phyloP scores from a whole-genome alignment of 129 eudicot species.

The Flaveria bidentis region DNA sequence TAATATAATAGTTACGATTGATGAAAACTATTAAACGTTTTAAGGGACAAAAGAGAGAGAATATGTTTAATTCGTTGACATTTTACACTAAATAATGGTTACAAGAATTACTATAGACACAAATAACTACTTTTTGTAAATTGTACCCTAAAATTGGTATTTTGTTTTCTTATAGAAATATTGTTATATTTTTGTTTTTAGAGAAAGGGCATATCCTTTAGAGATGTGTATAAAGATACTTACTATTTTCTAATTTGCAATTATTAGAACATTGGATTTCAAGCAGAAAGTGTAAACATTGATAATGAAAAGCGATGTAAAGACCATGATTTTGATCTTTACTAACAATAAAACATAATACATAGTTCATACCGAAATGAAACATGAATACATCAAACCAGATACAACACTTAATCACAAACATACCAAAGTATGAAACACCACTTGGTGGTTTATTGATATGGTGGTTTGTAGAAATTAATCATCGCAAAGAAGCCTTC shows the following conservation, averaged over 20 bases:
- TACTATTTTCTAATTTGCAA: not conserved
- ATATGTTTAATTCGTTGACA: too few relatives aligned
- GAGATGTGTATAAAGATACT: too few relatives aligned
- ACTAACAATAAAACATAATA: constrained; percentile 8
- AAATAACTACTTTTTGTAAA: too few relatives aligned
- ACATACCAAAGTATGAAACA: not conserved
- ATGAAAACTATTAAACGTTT: too few relatives aligned
- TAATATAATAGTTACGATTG: too few relatives aligned
- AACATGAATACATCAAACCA: not conserved
- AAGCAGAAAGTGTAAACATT: not conserved
- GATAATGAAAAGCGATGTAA: not conserved
- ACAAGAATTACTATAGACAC: too few relatives aligned
- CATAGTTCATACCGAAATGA: not conserved
- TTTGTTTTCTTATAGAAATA: too few relatives aligned
- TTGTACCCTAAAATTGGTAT: too few relatives aligned
- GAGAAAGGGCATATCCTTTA: too few relatives aligned
- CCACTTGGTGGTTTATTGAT: not conserved
- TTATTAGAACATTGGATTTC: not conserved
- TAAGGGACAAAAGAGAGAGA: too few relatives aligned
- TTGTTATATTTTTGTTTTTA: too few relatives aligned
- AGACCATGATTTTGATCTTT: not conserved
- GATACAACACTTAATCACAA: not conserved
- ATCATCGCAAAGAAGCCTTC: not conserved
- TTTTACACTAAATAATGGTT: too few relatives aligned
- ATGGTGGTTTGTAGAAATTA: not conserved